A percentile compares a stretch with the other conserved stretches of the same genome.
Conservation (phyloP, 176 grass and related monocot species). For the Alopecurus myosuroides region DNA sequence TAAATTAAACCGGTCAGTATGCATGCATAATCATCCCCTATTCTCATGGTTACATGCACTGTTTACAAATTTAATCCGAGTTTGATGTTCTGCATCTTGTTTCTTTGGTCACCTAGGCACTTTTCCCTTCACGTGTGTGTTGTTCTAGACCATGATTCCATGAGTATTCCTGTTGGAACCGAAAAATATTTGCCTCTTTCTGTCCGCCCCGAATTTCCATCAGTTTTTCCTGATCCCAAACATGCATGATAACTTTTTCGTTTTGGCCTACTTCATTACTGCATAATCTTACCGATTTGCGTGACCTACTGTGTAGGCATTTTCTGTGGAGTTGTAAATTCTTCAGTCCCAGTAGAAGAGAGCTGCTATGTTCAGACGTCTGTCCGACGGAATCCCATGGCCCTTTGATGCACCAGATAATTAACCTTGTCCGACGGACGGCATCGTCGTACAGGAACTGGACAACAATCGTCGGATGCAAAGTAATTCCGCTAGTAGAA, state of each 20-base stretch:
- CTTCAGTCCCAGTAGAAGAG: not conserved
- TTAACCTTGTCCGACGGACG: too few relatives aligned
- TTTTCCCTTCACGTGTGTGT: not conserved
- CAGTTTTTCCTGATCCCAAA: not conserved
- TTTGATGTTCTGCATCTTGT: not conserved
- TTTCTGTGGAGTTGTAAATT: not conserved
- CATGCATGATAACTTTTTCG: too few relatives aligned
- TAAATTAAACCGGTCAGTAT: not conserved
- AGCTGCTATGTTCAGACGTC: too few relatives aligned
- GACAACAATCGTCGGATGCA: too few relatives aligned
- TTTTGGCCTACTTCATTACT: not conserved
- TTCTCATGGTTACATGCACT: not conserved
- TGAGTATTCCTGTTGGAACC: not conserved
- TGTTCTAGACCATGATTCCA: not conserved
- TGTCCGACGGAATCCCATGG: too few relatives aligned
- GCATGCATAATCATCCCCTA: not conserved
- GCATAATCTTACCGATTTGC: not conserved
- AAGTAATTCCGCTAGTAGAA: too few relatives aligned
- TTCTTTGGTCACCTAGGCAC: not conserved
- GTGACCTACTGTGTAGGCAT: too few relatives aligned
- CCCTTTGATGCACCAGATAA: too few relatives aligned
- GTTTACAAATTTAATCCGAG: not conserved
- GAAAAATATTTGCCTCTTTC: not conserved
- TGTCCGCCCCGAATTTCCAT: not conserved
- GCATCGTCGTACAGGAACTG: too few relatives aligned